Conservation (phyloP, 2,329 filamentous ascomycete genomes). For the Parasarocladium wereldwijsianum region DNA sequence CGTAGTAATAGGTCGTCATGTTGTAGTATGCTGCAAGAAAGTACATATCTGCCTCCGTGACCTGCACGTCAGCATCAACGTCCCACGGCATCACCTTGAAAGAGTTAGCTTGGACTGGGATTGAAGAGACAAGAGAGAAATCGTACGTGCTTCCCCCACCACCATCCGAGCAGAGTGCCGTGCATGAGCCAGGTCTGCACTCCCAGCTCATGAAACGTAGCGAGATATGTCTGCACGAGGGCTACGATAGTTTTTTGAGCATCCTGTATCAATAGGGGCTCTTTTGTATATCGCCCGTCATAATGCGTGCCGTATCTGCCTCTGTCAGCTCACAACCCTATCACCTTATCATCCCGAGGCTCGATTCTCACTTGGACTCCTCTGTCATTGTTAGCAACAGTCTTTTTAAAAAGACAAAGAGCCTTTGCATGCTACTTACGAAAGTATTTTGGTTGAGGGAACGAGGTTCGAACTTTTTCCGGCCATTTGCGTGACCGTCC, state of each 20-base stretch:
- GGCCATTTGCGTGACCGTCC: too few species aligned
- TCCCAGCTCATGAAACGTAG: constrained; percentile 48
- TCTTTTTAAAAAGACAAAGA: background rate
- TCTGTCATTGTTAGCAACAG: background rate
- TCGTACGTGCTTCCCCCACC: constrained; percentile 52
- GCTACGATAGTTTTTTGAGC: constrained; percentile 46
- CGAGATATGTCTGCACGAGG: constrained; percentile 58
- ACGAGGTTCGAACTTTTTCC: too few species aligned
- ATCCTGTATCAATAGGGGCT: constrained; percentile 33
- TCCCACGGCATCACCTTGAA: constrained; percentile 61
- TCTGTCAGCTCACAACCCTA: background rate
- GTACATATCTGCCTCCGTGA: constrained; percentile 49
- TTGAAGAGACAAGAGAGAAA: background rate
- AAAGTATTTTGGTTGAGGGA: constrained; percentile 12
- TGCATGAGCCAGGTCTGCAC: constrained; percentile 75
- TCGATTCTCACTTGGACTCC: background rate
- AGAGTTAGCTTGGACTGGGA: background rate
- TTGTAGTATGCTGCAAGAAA: constrained; percentile 56
- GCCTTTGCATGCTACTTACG: constrained; percentile 7
- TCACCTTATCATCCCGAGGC: background rate
- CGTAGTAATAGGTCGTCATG: constrained; percentile 31
- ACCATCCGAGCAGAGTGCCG: constrained; percentile 75
- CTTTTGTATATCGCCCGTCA: constrained; percentile 22
- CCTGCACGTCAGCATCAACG: constrained; percentile 62
- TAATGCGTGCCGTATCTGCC: constrained; percentile 16